Conservation (phyloP, 805 yeast species). For the Danielia reshetovae region DNA sequence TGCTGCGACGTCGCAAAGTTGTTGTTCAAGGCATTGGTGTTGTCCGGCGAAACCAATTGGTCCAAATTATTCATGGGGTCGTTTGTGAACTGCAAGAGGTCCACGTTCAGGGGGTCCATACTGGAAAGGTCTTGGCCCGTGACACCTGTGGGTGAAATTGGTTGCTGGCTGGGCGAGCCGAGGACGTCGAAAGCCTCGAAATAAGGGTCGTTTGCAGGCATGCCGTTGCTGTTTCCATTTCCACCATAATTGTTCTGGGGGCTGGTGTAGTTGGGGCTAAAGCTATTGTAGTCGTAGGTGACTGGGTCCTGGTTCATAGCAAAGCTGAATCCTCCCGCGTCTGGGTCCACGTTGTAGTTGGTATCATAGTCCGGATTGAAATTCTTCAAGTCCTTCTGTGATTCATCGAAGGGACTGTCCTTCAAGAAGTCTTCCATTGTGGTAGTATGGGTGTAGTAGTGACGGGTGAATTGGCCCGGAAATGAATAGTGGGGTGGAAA, state of each 20-base stretch:
- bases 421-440: constrained; percentile 30
- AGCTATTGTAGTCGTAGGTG: constrained; percentile 11
- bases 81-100: constrained; percentile 5
- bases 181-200: constrained; percentile 16
- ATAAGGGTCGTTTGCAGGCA: constrained; percentile 10
- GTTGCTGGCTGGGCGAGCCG: constrained; percentile 14
- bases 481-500: too few relatives aligned
- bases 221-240: not conserved
- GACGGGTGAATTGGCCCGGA: not conserved
- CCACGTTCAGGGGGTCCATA: constrained; percentile 6
- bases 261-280: not conserved
- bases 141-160: constrained; percentile 4
- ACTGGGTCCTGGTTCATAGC: constrained; percentile 1
- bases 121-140: constrained; percentile 2
- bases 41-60: constrained; percentile 35
- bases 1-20: constrained; percentile 35
- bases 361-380: not conserved
- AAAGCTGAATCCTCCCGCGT: not conserved
- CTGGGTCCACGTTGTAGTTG: not conserved
- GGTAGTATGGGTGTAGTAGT: not conserved
- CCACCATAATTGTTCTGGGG: not conserved
- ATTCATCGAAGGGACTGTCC: constrained; percentile 24
- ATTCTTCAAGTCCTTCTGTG: not conserved
- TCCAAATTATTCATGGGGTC: constrained; percentile 26
- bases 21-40: constrained; percentile 10